Base-by-base conservation (phyloP, 2,329 filamentous ascomycete genomes). In the Emmonsiellopsis sp. region DNA sequence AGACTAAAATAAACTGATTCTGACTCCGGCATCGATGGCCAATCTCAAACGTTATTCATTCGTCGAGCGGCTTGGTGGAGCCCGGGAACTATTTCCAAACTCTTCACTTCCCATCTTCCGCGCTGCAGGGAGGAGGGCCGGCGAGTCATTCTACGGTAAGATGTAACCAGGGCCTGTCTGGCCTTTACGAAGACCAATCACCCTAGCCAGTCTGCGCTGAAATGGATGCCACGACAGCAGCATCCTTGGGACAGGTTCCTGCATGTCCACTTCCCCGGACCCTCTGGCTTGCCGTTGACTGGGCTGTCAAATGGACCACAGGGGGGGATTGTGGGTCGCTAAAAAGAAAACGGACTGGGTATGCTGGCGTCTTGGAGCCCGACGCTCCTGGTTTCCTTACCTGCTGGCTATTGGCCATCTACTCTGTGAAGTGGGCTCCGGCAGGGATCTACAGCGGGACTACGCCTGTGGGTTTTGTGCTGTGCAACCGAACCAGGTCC, bases 191-290 rank as follows among this genome's bases (percentile, higher is more conserved):
- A 26, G 3, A 2, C 20, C 20, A 26, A 5, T 26, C 34, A 9
- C 7, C 31, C 31, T 37, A 37, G 48, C 11, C 35, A 42, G 35
- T 11, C 48, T 9, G 3, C 20, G 35, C 30, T 40, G 7, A 41
- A 42, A 31, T 50, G 35, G 20, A 37, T 41, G 48, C 48, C 48
- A 42, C 48, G 48, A 41, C 20, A 50, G 10, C 9, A 50, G 3
- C 48, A 42, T 38, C 31, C 26, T 26, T 40, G 37, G 48, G 15
- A 40, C 40, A 44, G 41, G 50, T 51, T 51, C 50, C 50, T 51
- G 50, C 50, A 45, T 51, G 50, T n/a, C 16, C 41, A 34, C 5
- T 34, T 43, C 48, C 38, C 20, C 48, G 31, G 26, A 43, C 35
- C 48, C 31, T 46, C 7, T 42, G 40, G 16, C 40, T 15, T 42